Base-by-base conservation (phyloP, 1,139 yeast genomes). In the Yamadazyma jaroonii region DNA sequence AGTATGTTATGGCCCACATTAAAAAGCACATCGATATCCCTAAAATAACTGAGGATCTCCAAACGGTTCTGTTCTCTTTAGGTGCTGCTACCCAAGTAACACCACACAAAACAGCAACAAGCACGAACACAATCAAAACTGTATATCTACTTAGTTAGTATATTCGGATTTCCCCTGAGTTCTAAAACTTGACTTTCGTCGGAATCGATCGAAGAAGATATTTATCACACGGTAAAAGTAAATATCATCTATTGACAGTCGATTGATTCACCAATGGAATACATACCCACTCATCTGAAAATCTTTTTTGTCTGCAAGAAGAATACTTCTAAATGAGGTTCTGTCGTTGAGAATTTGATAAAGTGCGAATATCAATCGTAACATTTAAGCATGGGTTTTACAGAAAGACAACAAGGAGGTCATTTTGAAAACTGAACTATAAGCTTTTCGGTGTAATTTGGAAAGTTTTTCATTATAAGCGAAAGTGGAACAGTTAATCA, bases 1-100 rank as follows among this genome's bases (percentile, higher is more conserved):
- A 64, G 54, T 85, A 87, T 6, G 96, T 87, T 49, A 87, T 81
- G 22, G 96, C 96, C 96, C 96, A 88, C 96, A 89, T 86, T 55
- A 89, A 72, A 60, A 77, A 89, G 71, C 89, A 84, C 96, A 89
- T 85, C 15, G 95, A 81, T 55, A 90, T 62, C 3, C 90, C 78
- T 47, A 90, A 72, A 38, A 84, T 81, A 34, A 89, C 79, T 9
- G 96, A 86, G 39, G 95, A 85, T 66, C 97, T 79, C 94, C 95
- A 89, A 32, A 90, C 97, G 25, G 81, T 73, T 43, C 69, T 68
- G 52, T 77, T 80, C 43, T 74, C 73, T 53, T 74, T 75, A 24
- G 84, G 84, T 12, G 84, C 79, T 54, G 73, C 73, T 32, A 68
- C 64, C 84, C 84, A 79, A 44, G 88, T 83, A 33, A 75, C 73